Evolutionary conservation across 1,139 yeast genomes (phyloP).

Genomic region (Hemisphaericaspora xylofermentans): DNA sequence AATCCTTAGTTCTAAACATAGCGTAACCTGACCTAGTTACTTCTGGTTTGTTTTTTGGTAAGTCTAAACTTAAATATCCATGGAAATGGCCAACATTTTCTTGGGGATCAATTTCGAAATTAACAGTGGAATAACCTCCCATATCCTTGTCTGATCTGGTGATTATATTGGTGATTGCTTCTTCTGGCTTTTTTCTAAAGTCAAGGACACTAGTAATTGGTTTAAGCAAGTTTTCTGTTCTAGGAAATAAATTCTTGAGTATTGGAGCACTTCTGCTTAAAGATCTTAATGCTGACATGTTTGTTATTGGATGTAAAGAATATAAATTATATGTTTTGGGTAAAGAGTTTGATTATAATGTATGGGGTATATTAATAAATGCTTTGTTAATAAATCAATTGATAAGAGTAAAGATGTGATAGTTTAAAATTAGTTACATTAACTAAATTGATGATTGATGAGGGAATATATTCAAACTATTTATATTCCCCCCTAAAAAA

Average conservation of each 20-base stretch:
- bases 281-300: slow-evolving; percentile 42
- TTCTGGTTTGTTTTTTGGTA: slow-evolving; percentile 69
- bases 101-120: slow-evolving; percentile 43
- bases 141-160: slow-evolving; percentile 71
- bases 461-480: too few relatives aligned
- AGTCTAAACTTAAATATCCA: slow-evolving; percentile 71
- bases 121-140: slow-evolving; percentile 75
- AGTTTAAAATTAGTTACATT: too few relatives aligned
- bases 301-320: background rate
- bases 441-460: too few relatives aligned
- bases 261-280: slow-evolving; percentile 41
- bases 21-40: slow-evolving; percentile 79
- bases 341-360: too few relatives aligned
- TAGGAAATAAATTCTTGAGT: slow-evolving; percentile 34
- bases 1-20: slow-evolving; percentile 78
- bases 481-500: too few relatives aligned
- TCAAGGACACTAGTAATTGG: slow-evolving; percentile 50
- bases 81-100: slow-evolving; percentile 56
- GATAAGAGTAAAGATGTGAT: too few relatives aligned
- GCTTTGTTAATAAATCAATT: too few relatives aligned
- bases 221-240: slow-evolving; percentile 29
- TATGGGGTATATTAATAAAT: too few relatives aligned
- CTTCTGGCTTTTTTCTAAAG: slow-evolving; percentile 48
- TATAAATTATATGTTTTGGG: too few relatives aligned
- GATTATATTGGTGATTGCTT: slow-evolving; percentile 45